Evolutionary conservation across 2,329 filamentous ascomycete genomes (phyloP), one percentile per base, ranked within the genome.

Genomic region (Allantophomopsis lycopodina): DNA sequence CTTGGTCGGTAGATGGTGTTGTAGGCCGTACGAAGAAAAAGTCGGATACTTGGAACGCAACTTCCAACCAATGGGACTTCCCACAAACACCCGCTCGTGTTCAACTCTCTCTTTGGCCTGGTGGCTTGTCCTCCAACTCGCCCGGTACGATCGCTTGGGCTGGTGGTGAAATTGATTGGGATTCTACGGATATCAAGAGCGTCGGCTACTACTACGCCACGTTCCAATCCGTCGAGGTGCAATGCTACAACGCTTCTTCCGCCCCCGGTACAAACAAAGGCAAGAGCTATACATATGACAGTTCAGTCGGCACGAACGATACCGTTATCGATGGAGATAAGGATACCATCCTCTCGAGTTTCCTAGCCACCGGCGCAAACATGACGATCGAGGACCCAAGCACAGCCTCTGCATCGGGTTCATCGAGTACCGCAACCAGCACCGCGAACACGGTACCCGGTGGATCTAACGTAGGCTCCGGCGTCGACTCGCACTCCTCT

Each of bases 81-180:
- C 91, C 91, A 6, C 91, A 96, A 64, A 93, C 88, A 0, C 91
- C 91, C 4, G 65, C 88, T 13, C 84, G 89, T 50, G 74, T 98
- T 39, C 86, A 95, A 66, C 71, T 98, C 38, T 96, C 91, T 13
- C 77, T 98, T 54, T 98, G 91, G 91, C 91, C 91, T 32, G 91
- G 85, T 53, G 91, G 91, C 56, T 73, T 83, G 36, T 62, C 76
- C 8, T 71, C 69, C 55, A 95, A 95, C 59, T 81, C 74, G 32
- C 56, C 83, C 57, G 91, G 91, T 41, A 96, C 91, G 28, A 73
- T 94, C 48, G 69, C 79, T 40, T 98, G 91, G 91, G 85, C 89
- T 14, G 91, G 91, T 55, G 91, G 91, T 51, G 64, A 73, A 39
- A 89, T 98, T 47, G 72, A 94, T 67, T 98, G 91, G 89, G 66